A percentile compares a stretch with the other conserved stretches of the same genome.
These are phyloP conservation scores for Drechslerella stenobrocha DNA, from an alignment of 2,329 filamentous ascomycete genomes.

Conservation along the genomic window DNA sequence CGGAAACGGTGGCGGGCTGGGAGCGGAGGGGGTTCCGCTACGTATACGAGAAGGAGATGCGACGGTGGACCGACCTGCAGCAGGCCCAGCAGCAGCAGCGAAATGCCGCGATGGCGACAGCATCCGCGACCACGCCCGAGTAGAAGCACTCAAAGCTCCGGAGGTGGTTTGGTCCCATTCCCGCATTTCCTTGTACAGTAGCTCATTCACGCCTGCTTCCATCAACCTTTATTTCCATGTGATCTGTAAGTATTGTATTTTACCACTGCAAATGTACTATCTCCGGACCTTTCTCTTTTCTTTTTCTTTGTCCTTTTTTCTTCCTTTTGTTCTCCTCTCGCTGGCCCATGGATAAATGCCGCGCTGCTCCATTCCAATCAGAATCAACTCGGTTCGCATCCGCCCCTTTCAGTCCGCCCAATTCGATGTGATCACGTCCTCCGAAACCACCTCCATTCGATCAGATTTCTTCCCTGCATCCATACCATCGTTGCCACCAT, in stretches of 20 bases:
- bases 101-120: not conserved
- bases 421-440: not conserved
- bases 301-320: not conserved
- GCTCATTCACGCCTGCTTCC: not conserved
- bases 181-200: conserved; percentile 3
- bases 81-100: not conserved
- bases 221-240: not conserved
- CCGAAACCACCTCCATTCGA: not conserved
- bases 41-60: conserved; percentile 29
- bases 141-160: too few relatives aligned
- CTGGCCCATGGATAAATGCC: conserved; percentile 4
- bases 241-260: too few relatives aligned
- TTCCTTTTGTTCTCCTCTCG: not conserved
- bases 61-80: conserved; percentile 11
- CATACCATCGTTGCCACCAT: too few relatives aligned
- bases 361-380: not conserved
- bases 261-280: too few relatives aligned
- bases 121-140: too few relatives aligned
- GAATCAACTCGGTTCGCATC: not conserved
- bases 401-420: not conserved
- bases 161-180: too few relatives aligned
- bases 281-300: too few relatives aligned
- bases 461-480: too few relatives aligned
- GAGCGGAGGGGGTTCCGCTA: conserved; percentile 33
- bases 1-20: conserved; percentile 14